Base-by-base conservation (phyloP, 1,139 yeast genomes). In the Candida tunisiensis region DNA sequence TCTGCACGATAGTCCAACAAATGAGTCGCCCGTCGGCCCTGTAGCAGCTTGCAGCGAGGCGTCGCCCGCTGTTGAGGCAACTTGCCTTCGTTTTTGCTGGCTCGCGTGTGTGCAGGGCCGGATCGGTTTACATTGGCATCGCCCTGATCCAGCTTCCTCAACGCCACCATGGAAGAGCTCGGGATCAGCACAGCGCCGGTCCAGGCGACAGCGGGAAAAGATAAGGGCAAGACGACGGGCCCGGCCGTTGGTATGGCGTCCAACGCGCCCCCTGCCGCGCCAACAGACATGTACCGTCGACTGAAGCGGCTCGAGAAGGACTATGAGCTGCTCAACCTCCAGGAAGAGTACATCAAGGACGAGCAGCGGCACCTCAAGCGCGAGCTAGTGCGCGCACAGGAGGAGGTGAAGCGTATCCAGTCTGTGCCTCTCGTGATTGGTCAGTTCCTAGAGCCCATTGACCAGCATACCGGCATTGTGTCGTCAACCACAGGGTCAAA, bases 381-480 rank as follows among this genome's bases (percentile, higher is more conserved):
- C 39, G 99, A 91, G 57, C 65, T 91, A 32, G 74, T 85, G 25
- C 72, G 96, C 41, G 98, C 98, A 2, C 98, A 91, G 52, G 98
- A 91, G 53, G 99, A 91, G 54, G 98, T 88, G 27, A 88, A 88
- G 53, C 70, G 95, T 43, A 91, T 91, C 50, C 93, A 88, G 48
- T 79, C 94, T 3, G 99, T 91, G 28, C 99, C 99, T 11, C 63
- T 91, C 38, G 98, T 91, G 18, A 91, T 91, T 55, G 99, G 99
- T 14, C 98, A 91, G 56, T 91, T 91, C 44, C 62, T 91, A 42
- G 99, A 91, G 52, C 95, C 98, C 32, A 85, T 91, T 41, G 99
- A 91, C 54, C 92, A 85, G 51, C 75, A 78, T 42, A 80, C 94
- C 6, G 98, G 95, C 38, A 91, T 91, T 44, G 96, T 91, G 9